Conservation (phyloP, 176 grass and related monocot species). For the Tuctoria greenei region DNA sequence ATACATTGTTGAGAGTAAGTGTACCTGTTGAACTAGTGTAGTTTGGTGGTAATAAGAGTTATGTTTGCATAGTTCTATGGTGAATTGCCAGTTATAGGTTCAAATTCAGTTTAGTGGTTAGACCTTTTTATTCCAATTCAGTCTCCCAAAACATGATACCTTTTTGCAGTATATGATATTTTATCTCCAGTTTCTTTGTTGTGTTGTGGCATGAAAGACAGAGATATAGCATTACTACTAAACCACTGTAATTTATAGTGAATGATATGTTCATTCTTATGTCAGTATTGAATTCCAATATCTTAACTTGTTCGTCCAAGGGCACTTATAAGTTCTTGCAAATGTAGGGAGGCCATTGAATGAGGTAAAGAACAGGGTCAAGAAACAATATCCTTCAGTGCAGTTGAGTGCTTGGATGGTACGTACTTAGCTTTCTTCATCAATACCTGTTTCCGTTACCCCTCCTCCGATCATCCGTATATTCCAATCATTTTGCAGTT, state of each 20-base stretch:
- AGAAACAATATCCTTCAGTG: slow-evolving; percentile 83
- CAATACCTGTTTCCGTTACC: neutral
- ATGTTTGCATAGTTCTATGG: neutral
- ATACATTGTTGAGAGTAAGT: slow-evolving; percentile 89
- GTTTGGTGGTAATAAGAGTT: slow-evolving; percentile 2
- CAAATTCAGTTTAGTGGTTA: neutral
- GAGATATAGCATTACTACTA: neutral
- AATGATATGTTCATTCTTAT: neutral
- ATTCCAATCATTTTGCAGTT: slow-evolving; percentile 51
- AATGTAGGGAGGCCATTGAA: slow-evolving; percentile 70
- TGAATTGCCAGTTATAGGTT: slow-evolving; percentile 3
- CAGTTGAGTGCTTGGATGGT: slow-evolving; percentile 96
- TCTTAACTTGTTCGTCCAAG: neutral
- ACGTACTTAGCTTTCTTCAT: neutral
- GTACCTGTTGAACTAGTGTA: slow-evolving; percentile 1
- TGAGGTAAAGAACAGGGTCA: slow-evolving; percentile 67
- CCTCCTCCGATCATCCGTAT: neutral
- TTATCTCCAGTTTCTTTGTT: neutral
- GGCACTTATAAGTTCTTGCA: slow-evolving; percentile 21
- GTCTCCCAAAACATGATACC: neutral
- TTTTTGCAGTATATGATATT: neutral
- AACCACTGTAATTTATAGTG: neutral
- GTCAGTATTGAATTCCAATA: neutral
- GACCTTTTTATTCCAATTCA: neutral
- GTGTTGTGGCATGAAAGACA: too few species aligned